Percentiles rank a stretch among this genome's conserved stretches.
These are phyloP conservation scores for Ophiostoma sp. DNA, from an alignment of 2,329 filamentous ascomycete genomes.

Conservation along the genomic window DNA sequence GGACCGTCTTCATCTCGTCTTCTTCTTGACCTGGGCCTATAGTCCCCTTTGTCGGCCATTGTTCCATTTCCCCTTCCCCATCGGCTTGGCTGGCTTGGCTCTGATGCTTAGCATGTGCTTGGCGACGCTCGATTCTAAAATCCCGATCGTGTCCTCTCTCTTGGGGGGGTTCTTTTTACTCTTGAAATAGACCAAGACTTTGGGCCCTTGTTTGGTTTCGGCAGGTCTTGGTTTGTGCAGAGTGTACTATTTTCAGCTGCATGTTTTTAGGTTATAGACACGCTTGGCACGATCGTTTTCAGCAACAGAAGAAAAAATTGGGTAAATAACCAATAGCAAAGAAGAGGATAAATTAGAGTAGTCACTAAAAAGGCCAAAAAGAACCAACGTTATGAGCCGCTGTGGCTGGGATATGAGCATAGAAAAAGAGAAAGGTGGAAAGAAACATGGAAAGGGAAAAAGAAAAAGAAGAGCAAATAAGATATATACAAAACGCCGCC, in stretches of 20 bases:
- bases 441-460: background rate
- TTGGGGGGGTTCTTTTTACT: background rate
- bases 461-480: background rate
- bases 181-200: background rate
- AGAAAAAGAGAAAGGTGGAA: background rate
- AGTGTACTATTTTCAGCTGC: background rate
- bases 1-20: background rate
- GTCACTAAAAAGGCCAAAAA: background rate
- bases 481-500: background rate
- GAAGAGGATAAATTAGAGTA: background rate
- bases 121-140: background rate
- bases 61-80: slow-evolving; percentile 8
- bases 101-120: slow-evolving; percentile 18
- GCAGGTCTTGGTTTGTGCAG: background rate
- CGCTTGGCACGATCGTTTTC: background rate
- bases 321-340: background rate
- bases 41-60: background rate
- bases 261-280: background rate
- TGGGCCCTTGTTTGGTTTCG: background rate
- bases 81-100: slow-evolving; percentile 22
- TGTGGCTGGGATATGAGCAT: slow-evolving; percentile 6
- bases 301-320: background rate
- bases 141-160: background rate
- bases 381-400: background rate
- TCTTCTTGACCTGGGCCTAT: background rate